Conservation (phyloP, 2,329 filamentous ascomycete genomes). For the Claviceps maximensis region DNA sequence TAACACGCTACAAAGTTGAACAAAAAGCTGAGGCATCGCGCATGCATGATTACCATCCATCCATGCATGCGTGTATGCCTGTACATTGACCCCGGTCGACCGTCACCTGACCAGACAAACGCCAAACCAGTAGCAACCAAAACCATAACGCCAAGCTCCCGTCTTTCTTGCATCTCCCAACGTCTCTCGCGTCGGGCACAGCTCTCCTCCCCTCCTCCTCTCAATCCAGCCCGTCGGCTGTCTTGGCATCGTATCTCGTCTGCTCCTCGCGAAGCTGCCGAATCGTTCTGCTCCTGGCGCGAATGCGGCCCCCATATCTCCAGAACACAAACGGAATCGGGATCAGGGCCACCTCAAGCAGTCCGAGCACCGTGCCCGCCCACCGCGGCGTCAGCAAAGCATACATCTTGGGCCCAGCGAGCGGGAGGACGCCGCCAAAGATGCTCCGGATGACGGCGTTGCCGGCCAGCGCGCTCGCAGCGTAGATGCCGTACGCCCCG, state of each 20-base stretch:
- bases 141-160: too few species aligned
- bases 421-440: conserved; percentile 64
- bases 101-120: too few species aligned
- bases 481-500: conserved; percentile 66
- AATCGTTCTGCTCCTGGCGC: conserved; percentile 36
- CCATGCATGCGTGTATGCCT: too few species aligned
- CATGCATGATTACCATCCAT: too few species aligned
- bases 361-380: conserved; percentile 62
- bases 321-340: conserved; percentile 76
- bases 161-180: neutral
- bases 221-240: conserved; percentile 18
- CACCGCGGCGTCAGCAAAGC: conserved; percentile 55
- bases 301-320: conserved; percentile 40
- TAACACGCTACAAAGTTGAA: too few species aligned
- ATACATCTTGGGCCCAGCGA: conserved; percentile 66
- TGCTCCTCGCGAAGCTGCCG: conserved; percentile 31
- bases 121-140: too few species aligned
- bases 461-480: conserved; percentile 66
- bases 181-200: neutral
- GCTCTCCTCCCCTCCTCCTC: conserved; percentile 7
- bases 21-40: too few species aligned
- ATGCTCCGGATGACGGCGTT: conserved; percentile 63
- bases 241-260: conserved; percentile 20
- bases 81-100: too few species aligned
- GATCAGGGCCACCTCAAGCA: conserved; percentile 60